These are phyloP conservation scores for Aristolochia fimbriata DNA, from an alignment of 164 flowering plant species.

Conservation along the genomic window DNA sequence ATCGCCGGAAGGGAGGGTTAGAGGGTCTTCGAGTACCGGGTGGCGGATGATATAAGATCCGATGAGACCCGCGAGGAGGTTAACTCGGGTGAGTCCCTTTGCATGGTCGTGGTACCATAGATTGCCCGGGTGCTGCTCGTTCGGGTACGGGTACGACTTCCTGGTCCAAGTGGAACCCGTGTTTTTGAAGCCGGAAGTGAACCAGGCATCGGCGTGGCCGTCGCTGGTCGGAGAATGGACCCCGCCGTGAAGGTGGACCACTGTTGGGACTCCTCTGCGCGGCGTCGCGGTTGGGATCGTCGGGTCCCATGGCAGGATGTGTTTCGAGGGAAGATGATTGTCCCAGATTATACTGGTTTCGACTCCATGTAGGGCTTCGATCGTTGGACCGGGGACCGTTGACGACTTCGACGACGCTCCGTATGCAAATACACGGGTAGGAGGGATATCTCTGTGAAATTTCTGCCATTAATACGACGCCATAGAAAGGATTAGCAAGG, in stretches of 20 bases:
- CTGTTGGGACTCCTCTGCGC: conserved; percentile 38
- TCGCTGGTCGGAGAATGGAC: conserved; percentile 40
- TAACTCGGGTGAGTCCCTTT: conserved; percentile 52
- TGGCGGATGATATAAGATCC: conserved; percentile 45
- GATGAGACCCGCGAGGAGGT: conserved; percentile 41
- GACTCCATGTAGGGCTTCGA: conserved; percentile 38
- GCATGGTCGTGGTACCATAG: conserved; percentile 68
- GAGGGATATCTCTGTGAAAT: conserved; percentile 57
- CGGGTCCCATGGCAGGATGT: conserved; percentile 55
- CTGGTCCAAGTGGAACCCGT: conserved; percentile 41
- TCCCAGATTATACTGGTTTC: conserved; percentile 32
- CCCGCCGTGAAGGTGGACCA: conserved; percentile 54
- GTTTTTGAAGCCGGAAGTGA: conserved; percentile 30
- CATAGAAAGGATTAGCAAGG: background rate
- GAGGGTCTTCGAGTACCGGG: conserved; percentile 26
- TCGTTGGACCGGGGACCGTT: conserved; percentile 54
- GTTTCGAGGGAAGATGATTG: conserved; percentile 39
- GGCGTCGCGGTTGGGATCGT: conserved; percentile 44
- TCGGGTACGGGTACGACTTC: conserved; percentile 30
- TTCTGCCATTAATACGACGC: conserved; percentile 34
- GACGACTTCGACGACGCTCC: conserved; percentile 32
- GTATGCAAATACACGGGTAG: conserved; percentile 44
- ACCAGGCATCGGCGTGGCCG: conserved; percentile 40
- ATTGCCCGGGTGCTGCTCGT: conserved; percentile 39
- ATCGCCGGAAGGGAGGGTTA: conserved; percentile 24